phyloP scores from a whole-genome alignment of 192 early-diverging fungal genomes.

The Gonapodya prolifera region DNA sequence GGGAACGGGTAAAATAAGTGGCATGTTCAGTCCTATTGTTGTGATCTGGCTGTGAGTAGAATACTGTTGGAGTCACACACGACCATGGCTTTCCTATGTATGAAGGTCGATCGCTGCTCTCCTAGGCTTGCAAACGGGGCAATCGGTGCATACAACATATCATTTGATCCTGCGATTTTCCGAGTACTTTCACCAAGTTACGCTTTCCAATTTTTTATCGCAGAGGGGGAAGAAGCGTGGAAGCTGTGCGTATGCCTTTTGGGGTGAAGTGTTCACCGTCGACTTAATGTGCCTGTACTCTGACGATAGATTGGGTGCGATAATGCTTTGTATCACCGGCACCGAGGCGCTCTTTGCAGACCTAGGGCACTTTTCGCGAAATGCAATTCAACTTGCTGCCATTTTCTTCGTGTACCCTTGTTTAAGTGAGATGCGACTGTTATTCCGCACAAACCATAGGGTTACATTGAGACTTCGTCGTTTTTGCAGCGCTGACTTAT shows the following conservation, averaged over 20 bases:
- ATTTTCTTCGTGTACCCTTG: constrained; percentile 29
- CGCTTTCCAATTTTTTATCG: constrained; percentile 16
- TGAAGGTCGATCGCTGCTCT: too few species aligned
- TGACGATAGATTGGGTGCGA: constrained; percentile 9
- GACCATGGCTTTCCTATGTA: too few species aligned
- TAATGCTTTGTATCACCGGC: constrained; percentile 33
- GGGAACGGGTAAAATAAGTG: constrained; percentile 25
- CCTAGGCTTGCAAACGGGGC: constrained; percentile 19
- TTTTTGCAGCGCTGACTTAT: constrained; percentile 10
- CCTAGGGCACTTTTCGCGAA: constrained; percentile 35
- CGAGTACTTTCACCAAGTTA: constrained; percentile 31
- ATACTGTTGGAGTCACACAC: too few species aligned
- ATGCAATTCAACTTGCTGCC: constrained; percentile 31
- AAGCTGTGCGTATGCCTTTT: constrained; percentile 21
- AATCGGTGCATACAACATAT: constrained; percentile 37
- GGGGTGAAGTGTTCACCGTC: constrained; percentile 9
- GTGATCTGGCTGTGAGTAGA: constrained; percentile 36
- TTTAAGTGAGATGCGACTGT: constrained; percentile 28
- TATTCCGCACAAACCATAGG: too few species aligned
- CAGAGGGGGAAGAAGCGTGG: constrained; percentile 16
- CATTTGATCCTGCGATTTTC: constrained; percentile 17
- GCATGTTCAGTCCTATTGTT: constrained; percentile 28
- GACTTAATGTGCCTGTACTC: not conserved
- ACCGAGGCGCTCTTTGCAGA: constrained; percentile 44
- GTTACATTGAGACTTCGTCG: constrained; percentile 25